A percentile compares a stretch with the other conserved stretches of the same genome.
Conservation (phyloP, 148 eudicot species). For the Cornus kousa region DNA sequence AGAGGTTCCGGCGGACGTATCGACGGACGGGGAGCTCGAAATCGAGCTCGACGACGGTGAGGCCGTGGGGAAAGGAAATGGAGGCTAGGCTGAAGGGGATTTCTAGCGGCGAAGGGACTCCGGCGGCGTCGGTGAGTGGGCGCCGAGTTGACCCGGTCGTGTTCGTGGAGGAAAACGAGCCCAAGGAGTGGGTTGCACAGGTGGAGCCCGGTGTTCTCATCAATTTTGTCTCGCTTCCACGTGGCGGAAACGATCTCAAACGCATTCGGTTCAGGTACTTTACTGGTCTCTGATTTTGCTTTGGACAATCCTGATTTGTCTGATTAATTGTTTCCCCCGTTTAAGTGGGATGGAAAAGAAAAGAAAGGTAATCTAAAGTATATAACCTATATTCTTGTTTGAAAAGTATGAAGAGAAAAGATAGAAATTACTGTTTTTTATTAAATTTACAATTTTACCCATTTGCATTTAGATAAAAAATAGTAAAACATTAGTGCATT, state of each 20-base stretch:
- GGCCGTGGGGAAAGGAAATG: conserved; percentile 89
- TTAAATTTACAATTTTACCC: too few relatives aligned
- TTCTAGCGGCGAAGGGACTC: conserved; percentile 53
- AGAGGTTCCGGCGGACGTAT: conserved; percentile 57
- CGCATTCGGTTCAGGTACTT: conserved; percentile 91
- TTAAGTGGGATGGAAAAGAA: too few relatives aligned
- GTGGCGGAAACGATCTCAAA: conserved; percentile 94
- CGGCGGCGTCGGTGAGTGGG: conserved; percentile 48
- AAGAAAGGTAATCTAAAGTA: too few relatives aligned
- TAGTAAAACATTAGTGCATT: too few relatives aligned
- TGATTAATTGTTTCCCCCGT: not conserved
- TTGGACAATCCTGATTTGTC: conserved; percentile 12
- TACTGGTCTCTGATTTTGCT: not conserved
- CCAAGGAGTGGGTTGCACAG: conserved; percentile 99
- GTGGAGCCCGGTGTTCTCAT: conserved; percentile 96
- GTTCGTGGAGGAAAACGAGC: conserved; percentile 84
- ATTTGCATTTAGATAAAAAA: too few relatives aligned
- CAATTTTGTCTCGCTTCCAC: conserved; percentile 83
- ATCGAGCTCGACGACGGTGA: conserved; percentile 56
- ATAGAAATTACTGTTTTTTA: too few relatives aligned
- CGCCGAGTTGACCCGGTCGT: conserved; percentile 64
- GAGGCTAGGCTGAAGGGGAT: conserved; percentile 91
- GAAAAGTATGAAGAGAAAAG: too few relatives aligned
- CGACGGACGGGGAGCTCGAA: conserved; percentile 67
- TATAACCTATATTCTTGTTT: too few relatives aligned